Conservation (phyloP, 352 stramenopile species). For the Globisporangium nodosum region DNA sequence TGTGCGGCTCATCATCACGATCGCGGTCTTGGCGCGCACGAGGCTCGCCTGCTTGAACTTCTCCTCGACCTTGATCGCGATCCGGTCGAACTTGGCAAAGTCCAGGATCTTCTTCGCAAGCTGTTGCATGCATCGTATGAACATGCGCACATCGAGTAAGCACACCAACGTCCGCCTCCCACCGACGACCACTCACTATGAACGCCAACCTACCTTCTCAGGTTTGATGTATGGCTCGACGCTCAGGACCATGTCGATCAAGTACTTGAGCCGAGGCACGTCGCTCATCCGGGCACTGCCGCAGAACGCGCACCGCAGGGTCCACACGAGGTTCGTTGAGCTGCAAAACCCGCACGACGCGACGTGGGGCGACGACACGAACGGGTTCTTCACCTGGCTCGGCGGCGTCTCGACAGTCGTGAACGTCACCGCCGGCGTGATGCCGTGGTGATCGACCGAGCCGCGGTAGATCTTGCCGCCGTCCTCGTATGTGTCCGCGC, state of each 20-base stretch:
- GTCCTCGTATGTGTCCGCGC: constrained; percentile 32
- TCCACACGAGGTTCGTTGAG: constrained; percentile 64
- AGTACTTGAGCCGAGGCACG: constrained; percentile 62
- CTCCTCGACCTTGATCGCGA: constrained; percentile 65
- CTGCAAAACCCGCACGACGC: constrained; percentile 66
- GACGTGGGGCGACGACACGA: constrained; percentile 19
- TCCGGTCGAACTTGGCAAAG: constrained; percentile 75
- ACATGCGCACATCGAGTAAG: neutral
- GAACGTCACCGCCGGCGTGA: constrained; percentile 66
- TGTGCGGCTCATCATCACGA: constrained; percentile 81
- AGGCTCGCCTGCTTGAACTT: constrained; percentile 78
- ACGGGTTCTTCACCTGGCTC: constrained; percentile 41
- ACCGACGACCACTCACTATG: neutral
- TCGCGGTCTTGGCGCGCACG: constrained; percentile 62
- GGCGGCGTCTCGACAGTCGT: constrained; percentile 42
- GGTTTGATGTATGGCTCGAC: constrained; percentile 58
- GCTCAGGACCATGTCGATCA: constrained; percentile 75
- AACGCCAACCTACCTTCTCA: constrained; percentile 26
- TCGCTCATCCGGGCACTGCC: constrained; percentile 67
- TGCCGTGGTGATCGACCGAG: constrained; percentile 42
- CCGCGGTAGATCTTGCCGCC: constrained; percentile 36
- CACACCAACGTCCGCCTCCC: too few relatives aligned
- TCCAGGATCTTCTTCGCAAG: constrained; percentile 66
- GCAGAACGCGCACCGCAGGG: constrained; percentile 65
- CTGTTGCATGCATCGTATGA: constrained; percentile 12